Evolutionary conservation across 257 asterid genomes (phyloP).

Genomic region (Jacaranda mimosifolia): DNA sequence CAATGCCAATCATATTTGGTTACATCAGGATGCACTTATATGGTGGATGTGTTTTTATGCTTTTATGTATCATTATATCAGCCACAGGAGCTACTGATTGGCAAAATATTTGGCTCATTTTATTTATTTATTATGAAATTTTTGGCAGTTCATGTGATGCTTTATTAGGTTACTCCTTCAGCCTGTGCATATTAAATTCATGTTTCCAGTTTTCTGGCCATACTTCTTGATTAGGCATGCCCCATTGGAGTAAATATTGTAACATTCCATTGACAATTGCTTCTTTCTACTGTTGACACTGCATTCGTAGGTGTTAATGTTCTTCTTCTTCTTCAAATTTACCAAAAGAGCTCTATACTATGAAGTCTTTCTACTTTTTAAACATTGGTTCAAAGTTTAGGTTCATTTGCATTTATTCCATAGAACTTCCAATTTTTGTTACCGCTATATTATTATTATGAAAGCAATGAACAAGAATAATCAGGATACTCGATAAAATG

Average conservation of each 20-base stretch:
- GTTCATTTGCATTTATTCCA: neutral
- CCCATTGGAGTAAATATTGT: neutral
- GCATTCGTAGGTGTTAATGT: neutral
- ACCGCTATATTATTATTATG: neutral
- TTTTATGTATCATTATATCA: neutral
- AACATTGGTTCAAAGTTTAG: neutral
- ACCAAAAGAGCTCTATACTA: neutral
- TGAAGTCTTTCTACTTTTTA: too few species aligned
- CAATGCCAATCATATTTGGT: neutral
- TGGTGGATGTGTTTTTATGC: neutral
- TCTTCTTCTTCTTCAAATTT: neutral
- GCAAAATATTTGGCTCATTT: neutral
- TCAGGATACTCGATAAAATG: neutral
- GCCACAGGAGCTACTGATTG: neutral
- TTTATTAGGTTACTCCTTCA: conserved; percentile 1
- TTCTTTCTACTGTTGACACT: neutral
- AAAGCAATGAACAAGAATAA: neutral
- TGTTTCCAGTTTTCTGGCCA: neutral
- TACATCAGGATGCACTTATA: neutral
- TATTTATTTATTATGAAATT: neutral
- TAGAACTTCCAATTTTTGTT: neutral
- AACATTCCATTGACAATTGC: neutral
- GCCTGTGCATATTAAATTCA: neutral
- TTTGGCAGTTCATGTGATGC: neutral
- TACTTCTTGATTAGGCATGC: conserved; percentile 10